A percentile compares a stretch with the other conserved stretches of the same genome.
Conservation (phyloP, 352 stramenopile species). For the Phytophthora syringae region DNA sequence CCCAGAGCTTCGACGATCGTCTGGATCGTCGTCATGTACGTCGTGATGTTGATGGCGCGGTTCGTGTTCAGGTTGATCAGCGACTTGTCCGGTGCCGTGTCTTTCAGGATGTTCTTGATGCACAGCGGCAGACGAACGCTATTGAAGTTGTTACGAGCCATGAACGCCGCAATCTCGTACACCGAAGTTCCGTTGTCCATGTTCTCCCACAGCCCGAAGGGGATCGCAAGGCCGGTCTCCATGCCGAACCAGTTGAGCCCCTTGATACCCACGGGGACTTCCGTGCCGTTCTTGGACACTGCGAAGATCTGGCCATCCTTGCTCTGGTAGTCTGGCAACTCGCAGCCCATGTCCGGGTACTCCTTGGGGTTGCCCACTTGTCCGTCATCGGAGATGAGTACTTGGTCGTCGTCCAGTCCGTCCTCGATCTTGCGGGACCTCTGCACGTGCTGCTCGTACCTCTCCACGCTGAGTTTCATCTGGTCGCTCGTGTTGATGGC, state of each 20-base stretch:
- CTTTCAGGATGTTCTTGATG: slow-evolving; percentile 61
- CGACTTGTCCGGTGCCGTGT: slow-evolving; percentile 42
- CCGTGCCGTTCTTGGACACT: slow-evolving; percentile 55
- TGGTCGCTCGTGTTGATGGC: slow-evolving; percentile 34
- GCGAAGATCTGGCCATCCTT: slow-evolving; percentile 58
- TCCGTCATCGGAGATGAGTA: slow-evolving; percentile 54
- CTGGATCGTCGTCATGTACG: slow-evolving; percentile 61
- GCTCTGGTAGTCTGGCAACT: slow-evolving; percentile 63
- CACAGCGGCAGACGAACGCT: slow-evolving; percentile 61
- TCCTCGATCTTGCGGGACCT: slow-evolving; percentile 46
- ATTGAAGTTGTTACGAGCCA: slow-evolving; percentile 75
- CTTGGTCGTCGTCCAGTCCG: slow-evolving; percentile 33
- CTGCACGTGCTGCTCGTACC: slow-evolving; percentile 18
- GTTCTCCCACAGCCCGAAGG: slow-evolving; percentile 81
- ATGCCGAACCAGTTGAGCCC: slow-evolving; percentile 82
- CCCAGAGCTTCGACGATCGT: slow-evolving; percentile 59
- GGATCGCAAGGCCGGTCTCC: slow-evolving; percentile 58
- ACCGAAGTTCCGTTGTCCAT: slow-evolving; percentile 73
- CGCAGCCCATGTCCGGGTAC: slow-evolving; percentile 54
- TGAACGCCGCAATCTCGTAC: slow-evolving; percentile 67
- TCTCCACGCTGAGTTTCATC: slow-evolving; percentile 21
- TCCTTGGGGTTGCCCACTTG: slow-evolving; percentile 55
- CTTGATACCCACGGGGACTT: slow-evolving; percentile 60
- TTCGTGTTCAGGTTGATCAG: slow-evolving; percentile 71
- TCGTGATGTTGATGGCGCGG: slow-evolving; percentile 63